Base-by-base conservation (phyloP, 2,329 filamentous ascomycete species). In the Colletotrichum sp. region DNA sequence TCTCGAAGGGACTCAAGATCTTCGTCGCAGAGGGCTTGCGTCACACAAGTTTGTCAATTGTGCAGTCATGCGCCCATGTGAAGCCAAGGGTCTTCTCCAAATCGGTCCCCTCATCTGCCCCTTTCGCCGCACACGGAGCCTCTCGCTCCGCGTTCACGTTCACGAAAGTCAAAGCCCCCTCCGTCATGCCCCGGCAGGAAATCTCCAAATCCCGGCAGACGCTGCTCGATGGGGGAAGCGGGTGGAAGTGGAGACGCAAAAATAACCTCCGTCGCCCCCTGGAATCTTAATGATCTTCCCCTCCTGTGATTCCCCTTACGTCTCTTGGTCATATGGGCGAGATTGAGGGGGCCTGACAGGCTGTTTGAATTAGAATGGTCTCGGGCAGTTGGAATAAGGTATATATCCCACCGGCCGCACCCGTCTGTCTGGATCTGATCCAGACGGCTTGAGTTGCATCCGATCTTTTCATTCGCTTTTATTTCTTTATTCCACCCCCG, bases 71-170 rank as follows among this genome's bases (percentile, higher is more conserved):
- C 66, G 28, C 38, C 18, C n/a, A 36, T 55, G 4, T 34, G 55
- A n/a, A 32, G 26, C 69, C 64, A 60, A 71, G 26, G 64, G 4
- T n/a, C 43, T 24, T 55, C 38, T 58, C 62, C 24, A 43, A 21
- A 32, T 26, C 21, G 15, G 34, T 7, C 18, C 9, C 34, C 68
- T 62, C 15, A 16, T 26, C 38, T n/a, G 2, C 48, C 66, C 71
- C 34, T 58, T 73, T 73, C 48, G 43, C 70, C 64, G 64, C 64
- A 68, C 6, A 38, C 70, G 73, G 73, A 75, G 73, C 56, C 28
- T 48, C 30, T 68, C 56, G 28, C 61, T 75, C 73, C 73, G 73
- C 60, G 32, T 48, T 68, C 32, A 32, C 16, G 48, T 65, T n/a
- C 38, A 32, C 34, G 38, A 56, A 24, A 52, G 61, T 69, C 58